phyloP scores from a whole-genome alignment of 2,329 filamentous ascomycete species.

The Leptographium galeiforme region DNA sequence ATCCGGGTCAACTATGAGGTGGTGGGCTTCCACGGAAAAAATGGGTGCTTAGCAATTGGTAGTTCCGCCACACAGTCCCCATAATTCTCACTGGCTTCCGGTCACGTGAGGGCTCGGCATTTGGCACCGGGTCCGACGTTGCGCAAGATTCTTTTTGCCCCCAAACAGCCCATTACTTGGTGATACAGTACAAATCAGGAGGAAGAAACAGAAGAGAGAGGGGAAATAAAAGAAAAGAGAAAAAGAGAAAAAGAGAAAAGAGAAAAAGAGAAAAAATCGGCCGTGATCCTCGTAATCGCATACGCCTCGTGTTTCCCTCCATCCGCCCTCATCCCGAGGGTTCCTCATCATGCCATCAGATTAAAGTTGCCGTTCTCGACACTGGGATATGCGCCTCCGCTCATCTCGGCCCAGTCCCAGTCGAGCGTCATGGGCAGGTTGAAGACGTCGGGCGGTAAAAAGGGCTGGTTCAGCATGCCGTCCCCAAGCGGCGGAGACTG shows the following conservation, averaged over 20 bases:
- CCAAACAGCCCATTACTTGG: too few species aligned
- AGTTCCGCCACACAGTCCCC: background rate
- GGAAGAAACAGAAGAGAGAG: too few species aligned
- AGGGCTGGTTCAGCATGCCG: slow-evolving; percentile 61
- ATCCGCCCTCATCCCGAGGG: background rate
- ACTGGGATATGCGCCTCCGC: slow-evolving; percentile 48
- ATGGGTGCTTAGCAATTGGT: slow-evolving; percentile 1
- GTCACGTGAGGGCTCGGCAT: background rate
- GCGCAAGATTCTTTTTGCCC: too few species aligned
- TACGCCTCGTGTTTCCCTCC: background rate
- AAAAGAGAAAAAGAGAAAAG: too few species aligned
- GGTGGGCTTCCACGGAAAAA: background rate
- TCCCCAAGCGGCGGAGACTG: slow-evolving; percentile 21
- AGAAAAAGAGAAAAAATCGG: background rate
- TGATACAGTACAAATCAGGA: too few species aligned
- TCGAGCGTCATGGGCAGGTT: slow-evolving; percentile 93
- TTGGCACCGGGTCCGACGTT: too few species aligned
- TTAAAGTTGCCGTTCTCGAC: slow-evolving; percentile 49
- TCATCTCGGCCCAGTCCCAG: slow-evolving; percentile 67
- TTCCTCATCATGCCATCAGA: background rate
- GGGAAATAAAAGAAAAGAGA: background rate
- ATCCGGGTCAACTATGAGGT: background rate
- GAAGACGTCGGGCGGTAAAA: slow-evolving; percentile 88
- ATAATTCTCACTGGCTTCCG: background rate
- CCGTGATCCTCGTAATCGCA: too few species aligned